Percentiles rank a stretch among this genome's conserved stretches.
Conservation (phyloP, 495 filamentous ascomycete genomes). For the Halenospora varia region DNA sequence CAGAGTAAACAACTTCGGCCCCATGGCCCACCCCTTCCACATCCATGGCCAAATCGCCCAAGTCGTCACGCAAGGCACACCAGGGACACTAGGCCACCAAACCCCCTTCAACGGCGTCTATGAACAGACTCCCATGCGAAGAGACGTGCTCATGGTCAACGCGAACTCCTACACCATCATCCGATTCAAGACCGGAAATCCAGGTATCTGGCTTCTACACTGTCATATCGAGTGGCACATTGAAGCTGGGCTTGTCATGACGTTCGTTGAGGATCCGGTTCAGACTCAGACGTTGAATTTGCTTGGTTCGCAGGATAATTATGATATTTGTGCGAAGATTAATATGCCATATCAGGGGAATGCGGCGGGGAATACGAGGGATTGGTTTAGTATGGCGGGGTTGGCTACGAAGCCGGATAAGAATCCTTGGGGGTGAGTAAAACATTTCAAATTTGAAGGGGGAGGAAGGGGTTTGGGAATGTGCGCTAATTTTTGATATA, state of each 20-base stretch:
- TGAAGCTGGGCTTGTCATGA: slow-evolving; percentile 62
- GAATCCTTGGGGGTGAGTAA: not conserved
- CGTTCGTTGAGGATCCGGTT: slow-evolving; percentile 59
- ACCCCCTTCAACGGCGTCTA: slow-evolving; percentile 41
- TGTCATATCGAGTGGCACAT: slow-evolving; percentile 83
- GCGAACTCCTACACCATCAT: slow-evolving; percentile 52
- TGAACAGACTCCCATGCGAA: slow-evolving; percentile 41
- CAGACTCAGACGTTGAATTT: slow-evolving; percentile 47
- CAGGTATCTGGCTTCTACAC: slow-evolving; percentile 76
- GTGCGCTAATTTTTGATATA: no score
- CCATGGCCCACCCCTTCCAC: slow-evolving; percentile 52
- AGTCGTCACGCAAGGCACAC: slow-evolving; percentile 45
- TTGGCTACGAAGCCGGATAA: not conserved
- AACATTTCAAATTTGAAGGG: no score
- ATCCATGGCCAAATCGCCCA: slow-evolving; percentile 78
- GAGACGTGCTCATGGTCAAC: slow-evolving; percentile 51
- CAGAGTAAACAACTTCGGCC: slow-evolving; percentile 71
- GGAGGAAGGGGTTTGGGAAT: no score
- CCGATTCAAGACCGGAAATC: slow-evolving; percentile 60
- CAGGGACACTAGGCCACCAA: slow-evolving; percentile 23
- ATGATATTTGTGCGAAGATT: slow-evolving; percentile 47
- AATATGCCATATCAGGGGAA: slow-evolving; percentile 55
- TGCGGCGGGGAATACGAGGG: slow-evolving; percentile 57
- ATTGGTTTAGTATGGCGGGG: not conserved
- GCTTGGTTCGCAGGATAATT: slow-evolving; percentile 56